A percentile compares a stretch with the other conserved stretches of the same genome.
Evolutionary conservation across 805 yeast genomes (phyloP).

Genomic region (Komagataella populi): DNA sequence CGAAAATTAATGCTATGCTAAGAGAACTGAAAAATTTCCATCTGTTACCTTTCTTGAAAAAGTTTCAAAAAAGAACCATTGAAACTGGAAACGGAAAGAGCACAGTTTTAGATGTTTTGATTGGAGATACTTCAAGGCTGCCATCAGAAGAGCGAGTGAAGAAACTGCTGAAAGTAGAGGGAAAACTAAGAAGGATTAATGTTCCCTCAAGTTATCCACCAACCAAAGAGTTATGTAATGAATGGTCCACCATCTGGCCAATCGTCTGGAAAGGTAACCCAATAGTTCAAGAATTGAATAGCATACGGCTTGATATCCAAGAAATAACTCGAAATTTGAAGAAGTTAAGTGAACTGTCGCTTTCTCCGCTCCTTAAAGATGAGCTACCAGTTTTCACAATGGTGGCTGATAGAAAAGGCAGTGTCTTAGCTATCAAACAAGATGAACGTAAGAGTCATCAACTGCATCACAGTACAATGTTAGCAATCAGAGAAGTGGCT

Average conservation of each 20-base stretch:
- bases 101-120: background rate
- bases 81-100: background rate
- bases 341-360: constrained; percentile 5
- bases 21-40: background rate
- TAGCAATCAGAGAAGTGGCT: constrained; percentile 56
- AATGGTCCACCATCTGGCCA: constrained; percentile 82
- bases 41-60: background rate
- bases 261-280: constrained; percentile 91
- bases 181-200: constrained; percentile 4
- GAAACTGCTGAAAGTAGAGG: background rate
- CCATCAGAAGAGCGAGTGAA: background rate
- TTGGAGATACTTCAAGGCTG: background rate
- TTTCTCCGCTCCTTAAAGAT: constrained; percentile 6
- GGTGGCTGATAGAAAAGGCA: constrained; percentile 11
- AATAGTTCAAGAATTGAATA: constrained; percentile 51
- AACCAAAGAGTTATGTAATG: constrained; percentile 47
- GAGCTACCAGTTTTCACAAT: background rate
- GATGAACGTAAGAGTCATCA: constrained; percentile 36
- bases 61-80: background rate
- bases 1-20: background rate
- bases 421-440: constrained; percentile 22
- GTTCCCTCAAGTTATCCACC: constrained; percentile 58
- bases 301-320: constrained; percentile 32
- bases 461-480: constrained; percentile 64
- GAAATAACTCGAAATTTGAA: constrained; percentile 21